A percentile compares a stretch with the other conserved stretches of the same genome.
These are phyloP conservation scores for Talaromyces rugulosus DNA, from an alignment of 2,329 filamentous ascomycete genomes.

Conservation along the genomic window DNA sequence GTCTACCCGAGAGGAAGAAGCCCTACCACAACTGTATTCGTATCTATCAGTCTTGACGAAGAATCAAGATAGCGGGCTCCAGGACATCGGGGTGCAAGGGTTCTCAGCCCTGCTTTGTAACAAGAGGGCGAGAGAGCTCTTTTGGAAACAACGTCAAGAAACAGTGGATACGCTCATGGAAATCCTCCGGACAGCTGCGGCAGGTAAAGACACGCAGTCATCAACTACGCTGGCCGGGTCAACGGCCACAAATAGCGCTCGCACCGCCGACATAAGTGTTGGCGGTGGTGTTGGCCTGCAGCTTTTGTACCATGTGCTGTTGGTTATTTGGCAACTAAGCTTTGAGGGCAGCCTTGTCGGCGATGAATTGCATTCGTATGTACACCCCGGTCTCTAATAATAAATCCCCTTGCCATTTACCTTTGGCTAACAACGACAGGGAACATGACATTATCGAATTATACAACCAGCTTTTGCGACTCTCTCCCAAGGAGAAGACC, in stretches of 20 bases:
- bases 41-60: conserved; percentile 83
- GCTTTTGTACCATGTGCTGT: conserved; percentile 85
- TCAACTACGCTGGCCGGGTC: conserved; percentile 49
- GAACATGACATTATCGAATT: conserved; percentile 90
- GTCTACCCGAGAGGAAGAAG: conserved; percentile 62
- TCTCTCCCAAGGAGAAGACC: conserved; percentile 97
- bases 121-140: conserved; percentile 68
- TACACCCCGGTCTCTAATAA: conserved; percentile 11
- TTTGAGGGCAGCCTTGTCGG: conserved; percentile 73
- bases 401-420: neutral
- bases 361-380: conserved; percentile 80
- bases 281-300: conserved; percentile 82
- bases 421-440: conserved; percentile 43
- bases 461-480: conserved; percentile 84
- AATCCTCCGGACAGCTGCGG: conserved; percentile 72
- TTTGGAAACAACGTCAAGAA: conserved; percentile 87
- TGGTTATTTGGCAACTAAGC: conserved; percentile 94
- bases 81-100: conserved; percentile 92
- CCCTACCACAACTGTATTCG: conserved; percentile 75
- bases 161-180: conserved; percentile 77
- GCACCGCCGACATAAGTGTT: conserved; percentile 60
- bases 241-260: conserved; percentile 50
- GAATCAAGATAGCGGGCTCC: conserved; percentile 80
- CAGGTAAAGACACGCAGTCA: conserved; percentile 63
- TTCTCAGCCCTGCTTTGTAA: conserved; percentile 82